Conservation (phyloP, 495 filamentous ascomycete genomes). For the Friedmanniomyces endolithicus region DNA sequence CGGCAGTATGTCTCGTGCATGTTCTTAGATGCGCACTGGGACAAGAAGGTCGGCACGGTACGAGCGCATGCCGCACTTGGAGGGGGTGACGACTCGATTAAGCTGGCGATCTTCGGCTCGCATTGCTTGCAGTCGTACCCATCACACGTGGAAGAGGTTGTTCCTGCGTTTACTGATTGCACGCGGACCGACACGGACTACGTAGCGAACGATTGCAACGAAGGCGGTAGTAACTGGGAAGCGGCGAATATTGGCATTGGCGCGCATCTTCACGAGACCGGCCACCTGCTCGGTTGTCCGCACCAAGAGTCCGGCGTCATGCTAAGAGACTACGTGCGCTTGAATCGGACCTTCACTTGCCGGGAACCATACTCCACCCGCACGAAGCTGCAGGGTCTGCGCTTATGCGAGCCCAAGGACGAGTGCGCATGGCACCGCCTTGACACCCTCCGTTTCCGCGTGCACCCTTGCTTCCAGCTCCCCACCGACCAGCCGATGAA, state of each 20-base stretch:
- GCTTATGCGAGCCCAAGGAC: slow-evolving; percentile 56
- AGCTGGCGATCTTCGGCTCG: slow-evolving; percentile 80
- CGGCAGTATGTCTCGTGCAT: slow-evolving; percentile 75
- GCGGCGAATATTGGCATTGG: slow-evolving; percentile 84
- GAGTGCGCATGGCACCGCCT: slow-evolving; percentile 84
- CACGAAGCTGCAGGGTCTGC: slow-evolving; percentile 64
- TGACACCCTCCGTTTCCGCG: slow-evolving; percentile 75
- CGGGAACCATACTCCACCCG: slow-evolving; percentile 73
- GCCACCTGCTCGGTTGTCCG: slow-evolving; percentile 77
- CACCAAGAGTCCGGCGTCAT: slow-evolving; percentile 81
- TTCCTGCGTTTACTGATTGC: slow-evolving; percentile 75
- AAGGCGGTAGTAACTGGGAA: slow-evolving; percentile 82
- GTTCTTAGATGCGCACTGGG: slow-evolving; percentile 79
- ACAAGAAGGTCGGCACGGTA: slow-evolving; percentile 52
- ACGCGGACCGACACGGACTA: slow-evolving; percentile 70
- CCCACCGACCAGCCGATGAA: slow-evolving; percentile 57
- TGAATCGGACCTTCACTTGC: slow-evolving; percentile 71
- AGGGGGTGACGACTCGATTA: slow-evolving; percentile 53
- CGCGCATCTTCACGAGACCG: slow-evolving; percentile 78
- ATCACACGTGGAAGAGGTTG: slow-evolving; percentile 68
- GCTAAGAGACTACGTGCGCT: slow-evolving; percentile 67
- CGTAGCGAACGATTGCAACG: slow-evolving; percentile 72
- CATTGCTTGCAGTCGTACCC: slow-evolving; percentile 83
- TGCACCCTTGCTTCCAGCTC: slow-evolving; percentile 79
- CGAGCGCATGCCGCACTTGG: slow-evolving; percentile 73